Base-by-base conservation (phyloP, 495 filamentous ascomycete genomes). In the Sporormia fimetaria region DNA sequence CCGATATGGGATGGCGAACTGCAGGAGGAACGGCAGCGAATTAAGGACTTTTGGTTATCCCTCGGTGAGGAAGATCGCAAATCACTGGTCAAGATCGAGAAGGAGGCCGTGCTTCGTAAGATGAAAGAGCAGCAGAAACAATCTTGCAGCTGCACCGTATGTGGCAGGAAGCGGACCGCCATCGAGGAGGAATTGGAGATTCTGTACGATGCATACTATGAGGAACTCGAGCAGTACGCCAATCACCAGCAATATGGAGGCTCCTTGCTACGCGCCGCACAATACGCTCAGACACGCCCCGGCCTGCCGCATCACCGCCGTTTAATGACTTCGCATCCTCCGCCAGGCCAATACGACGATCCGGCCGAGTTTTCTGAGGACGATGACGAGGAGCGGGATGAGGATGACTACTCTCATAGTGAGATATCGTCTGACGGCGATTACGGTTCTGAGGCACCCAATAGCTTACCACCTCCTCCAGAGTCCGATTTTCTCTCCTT, bases 71-170 rank as follows among this genome's bases (percentile, higher is more conserved):
- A 87, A 30, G 88, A 99, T 44, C 78, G 90, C 36, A 84, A 88
- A 47, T 85, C 83, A 3, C 67, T 99, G 26, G 87, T 99, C 47
- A 94, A 94, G 60, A 87, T 99, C 8, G 90, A 99, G 63, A 99
- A 99, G 58, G 87, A 96, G 63, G 90, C 92, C 4, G 90, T 99
- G 1, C 63, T 99, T 37, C 83, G 83, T 51, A 99, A 99, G 65
- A 99, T 99, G 90, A 98, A 99, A 65, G 92, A 99, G 60, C 90
- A 99, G 63, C 90, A 99, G 60, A 96, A 95, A 62, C 90, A 96
- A 57, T 96, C 90, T 3, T 99, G 90, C 64, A 94, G 87, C 56
- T 99, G 90, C 55, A 93, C 83, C 4, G 87, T 96, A 26, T 99
- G 90, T 65, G 90, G 90, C 35, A 75, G 90, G 48, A 99, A 96